These are phyloP conservation scores for Diaporthe vexans DNA, from an alignment of 2,329 filamentous ascomycete genomes.

Conservation along the genomic window DNA sequence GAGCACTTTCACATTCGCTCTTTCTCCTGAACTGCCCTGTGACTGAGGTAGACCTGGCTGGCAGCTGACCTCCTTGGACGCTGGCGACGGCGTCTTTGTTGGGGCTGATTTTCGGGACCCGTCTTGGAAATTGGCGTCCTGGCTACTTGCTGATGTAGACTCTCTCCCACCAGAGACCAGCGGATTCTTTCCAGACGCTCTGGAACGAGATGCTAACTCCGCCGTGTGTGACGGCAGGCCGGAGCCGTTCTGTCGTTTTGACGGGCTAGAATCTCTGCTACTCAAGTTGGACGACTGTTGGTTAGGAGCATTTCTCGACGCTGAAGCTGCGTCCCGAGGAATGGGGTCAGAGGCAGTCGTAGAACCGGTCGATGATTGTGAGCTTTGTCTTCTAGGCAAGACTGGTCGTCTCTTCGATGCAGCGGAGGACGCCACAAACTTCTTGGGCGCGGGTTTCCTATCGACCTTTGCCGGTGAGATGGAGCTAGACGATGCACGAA, in stretches of 20 bases:
- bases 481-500: conserved; percentile 44
- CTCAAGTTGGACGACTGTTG: conserved; percentile 29
- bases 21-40: neutral
- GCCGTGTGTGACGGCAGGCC: conserved; percentile 36
- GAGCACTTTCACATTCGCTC: conserved; percentile 15
- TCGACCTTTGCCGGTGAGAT: conserved; percentile 48
- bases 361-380: conserved; percentile 58
- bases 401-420: conserved; percentile 61
- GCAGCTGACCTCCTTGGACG: neutral
- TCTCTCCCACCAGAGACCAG: conserved; percentile 32
- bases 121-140: conserved; percentile 7
- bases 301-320: conserved; percentile 25
- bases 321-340: conserved; percentile 51
- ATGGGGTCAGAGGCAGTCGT: conserved; percentile 45
- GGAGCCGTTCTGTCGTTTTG: conserved; percentile 33
- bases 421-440: conserved; percentile 60
- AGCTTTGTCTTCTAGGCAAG: conserved; percentile 62
- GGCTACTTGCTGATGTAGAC: conserved; percentile 12
- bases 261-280: conserved; percentile 17
- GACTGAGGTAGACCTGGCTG: neutral
- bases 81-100: conserved; percentile 8
- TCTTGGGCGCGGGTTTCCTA: conserved; percentile 51
- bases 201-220: conserved; percentile 53
- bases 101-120: neutral
- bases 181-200: conserved; percentile 65